Evolutionary conservation across 208 protist species (phyloP).

Genomic region (Kentomonas sorsogonicus): DNA sequence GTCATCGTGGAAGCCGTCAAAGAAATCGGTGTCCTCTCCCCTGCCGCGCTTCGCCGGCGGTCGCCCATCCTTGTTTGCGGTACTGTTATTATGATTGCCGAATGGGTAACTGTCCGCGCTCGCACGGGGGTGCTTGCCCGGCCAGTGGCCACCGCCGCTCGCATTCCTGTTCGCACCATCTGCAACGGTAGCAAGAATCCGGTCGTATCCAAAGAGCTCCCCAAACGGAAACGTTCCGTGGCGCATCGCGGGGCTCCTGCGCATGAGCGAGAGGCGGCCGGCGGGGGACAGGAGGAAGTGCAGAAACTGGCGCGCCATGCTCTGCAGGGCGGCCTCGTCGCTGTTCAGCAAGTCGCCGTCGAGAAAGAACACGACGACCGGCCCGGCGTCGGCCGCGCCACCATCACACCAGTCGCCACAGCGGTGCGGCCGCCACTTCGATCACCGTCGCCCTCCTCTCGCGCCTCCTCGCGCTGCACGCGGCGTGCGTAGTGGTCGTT

Average conservation of each 20-base stretch:
- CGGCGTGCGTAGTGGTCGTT: no score
- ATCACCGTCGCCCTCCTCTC: no score
- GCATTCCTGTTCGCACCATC: not conserved
- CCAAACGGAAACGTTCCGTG: slow-evolving; percentile 77
- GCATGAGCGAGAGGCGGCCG: slow-evolving; percentile 21
- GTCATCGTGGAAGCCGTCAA: slow-evolving; percentile 1
- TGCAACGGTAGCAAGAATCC: slow-evolving; percentile 10
- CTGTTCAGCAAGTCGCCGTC: slow-evolving; percentile 56
- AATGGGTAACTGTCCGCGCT: not conserved
- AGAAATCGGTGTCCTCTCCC: not conserved
- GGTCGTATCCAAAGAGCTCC: slow-evolving; percentile 60
- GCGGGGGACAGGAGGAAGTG: slow-evolving; percentile 39
- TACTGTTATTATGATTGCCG: no score
- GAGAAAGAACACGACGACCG: slow-evolving; percentile 67
- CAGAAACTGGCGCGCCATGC: slow-evolving; percentile 58
- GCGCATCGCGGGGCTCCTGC: slow-evolving; percentile 37
- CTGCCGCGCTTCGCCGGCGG: not conserved
- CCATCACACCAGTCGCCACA: no score
- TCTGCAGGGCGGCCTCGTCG: slow-evolving; percentile 54
- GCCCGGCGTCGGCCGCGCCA: no score
- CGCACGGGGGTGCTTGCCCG: not conserved
- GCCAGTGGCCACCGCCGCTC: not conserved
- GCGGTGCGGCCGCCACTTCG: no score
- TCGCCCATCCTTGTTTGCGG: not conserved
- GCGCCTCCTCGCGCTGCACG: no score